phyloP scores from a whole-genome alignment of 1,284 basidiomycete genomes.

The Fomitopsis palustris region DNA sequence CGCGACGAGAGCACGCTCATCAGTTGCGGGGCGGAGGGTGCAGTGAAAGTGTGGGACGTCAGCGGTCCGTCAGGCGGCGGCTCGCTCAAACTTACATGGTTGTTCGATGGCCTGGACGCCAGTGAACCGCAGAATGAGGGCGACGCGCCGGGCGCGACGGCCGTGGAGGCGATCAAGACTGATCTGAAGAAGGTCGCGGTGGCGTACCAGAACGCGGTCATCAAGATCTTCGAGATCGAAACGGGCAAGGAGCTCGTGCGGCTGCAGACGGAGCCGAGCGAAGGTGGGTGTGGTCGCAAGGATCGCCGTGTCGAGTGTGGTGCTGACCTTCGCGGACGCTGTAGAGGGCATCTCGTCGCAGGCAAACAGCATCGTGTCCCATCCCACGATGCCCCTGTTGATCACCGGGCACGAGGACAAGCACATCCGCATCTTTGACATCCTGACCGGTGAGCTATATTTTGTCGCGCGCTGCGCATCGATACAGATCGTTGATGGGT shows the following conservation, averaged over 20 bases:
- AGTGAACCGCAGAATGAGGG: conserved; percentile 42
- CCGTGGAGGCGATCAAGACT: conserved; percentile 76
- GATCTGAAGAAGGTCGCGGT: conserved; percentile 83
- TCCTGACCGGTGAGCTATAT: conserved; percentile 62
- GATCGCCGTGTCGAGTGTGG: not conserved
- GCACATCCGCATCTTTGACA: conserved; percentile 87
- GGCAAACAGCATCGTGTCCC: conserved; percentile 87
- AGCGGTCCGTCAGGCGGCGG: conserved; percentile 56
- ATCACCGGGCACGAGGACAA: conserved; percentile 94
- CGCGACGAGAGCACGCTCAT: conserved; percentile 79
- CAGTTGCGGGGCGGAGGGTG: conserved; percentile 88
- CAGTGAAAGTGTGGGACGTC: conserved; percentile 92
- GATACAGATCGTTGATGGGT: conserved; percentile 9
- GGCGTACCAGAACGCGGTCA: conserved; percentile 85
- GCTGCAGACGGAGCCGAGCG: conserved; percentile 66
- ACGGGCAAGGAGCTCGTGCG: conserved; percentile 76
- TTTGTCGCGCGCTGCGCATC: not conserved
- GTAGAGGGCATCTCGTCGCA: conserved; percentile 75
- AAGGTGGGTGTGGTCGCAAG: conserved; percentile 47
- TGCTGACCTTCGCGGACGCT: conserved; percentile 24
- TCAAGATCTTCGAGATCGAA: conserved; percentile 90
- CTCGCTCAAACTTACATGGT: conserved; percentile 73
- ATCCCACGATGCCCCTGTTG: conserved; percentile 87
- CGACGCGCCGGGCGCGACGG: conserved; percentile 68
- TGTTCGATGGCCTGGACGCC: conserved; percentile 68